Conservation (phyloP, 78 protist genomes). For the Dictyostelium purpureum region DNA sequence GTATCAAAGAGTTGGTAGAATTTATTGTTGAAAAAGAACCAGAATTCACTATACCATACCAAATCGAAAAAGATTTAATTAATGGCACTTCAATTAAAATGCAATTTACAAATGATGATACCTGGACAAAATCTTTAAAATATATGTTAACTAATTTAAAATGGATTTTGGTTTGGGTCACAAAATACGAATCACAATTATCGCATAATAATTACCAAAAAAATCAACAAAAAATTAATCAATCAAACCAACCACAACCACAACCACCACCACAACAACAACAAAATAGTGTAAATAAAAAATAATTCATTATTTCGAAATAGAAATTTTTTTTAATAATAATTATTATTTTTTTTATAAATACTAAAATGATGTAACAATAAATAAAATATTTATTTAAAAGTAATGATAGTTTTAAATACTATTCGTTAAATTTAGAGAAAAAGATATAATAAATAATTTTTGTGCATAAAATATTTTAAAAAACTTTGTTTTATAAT, state of each 20-base stretch:
- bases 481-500: no score
- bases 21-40: constrained; percentile 39
- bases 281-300: constrained; percentile 3
- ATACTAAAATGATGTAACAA: no score
- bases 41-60: constrained; percentile 73
- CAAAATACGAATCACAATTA: constrained; percentile 53
- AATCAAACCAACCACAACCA: not conserved
- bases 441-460: no score
- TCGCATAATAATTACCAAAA: not conserved
- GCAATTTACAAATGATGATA: constrained; percentile 81
- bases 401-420: no score
- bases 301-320: no score
- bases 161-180: constrained; percentile 83
- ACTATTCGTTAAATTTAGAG: no score
- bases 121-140: constrained; percentile 92
- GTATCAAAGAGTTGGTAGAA: constrained; percentile 82
- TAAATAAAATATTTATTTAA: no score
- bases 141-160: constrained; percentile 88
- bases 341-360: no score
- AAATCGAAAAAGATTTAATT: constrained; percentile 85
- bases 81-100: constrained; percentile 66
- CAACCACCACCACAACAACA: not conserved
- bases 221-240: not conserved
- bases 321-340: no score
- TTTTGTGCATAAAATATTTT: no score